Percentiles rank a stretch among this genome's conserved stretches.
phyloP scores from a whole-genome alignment of 768 basidiomycete species.

The Holtermannia corniformis region DNA sequence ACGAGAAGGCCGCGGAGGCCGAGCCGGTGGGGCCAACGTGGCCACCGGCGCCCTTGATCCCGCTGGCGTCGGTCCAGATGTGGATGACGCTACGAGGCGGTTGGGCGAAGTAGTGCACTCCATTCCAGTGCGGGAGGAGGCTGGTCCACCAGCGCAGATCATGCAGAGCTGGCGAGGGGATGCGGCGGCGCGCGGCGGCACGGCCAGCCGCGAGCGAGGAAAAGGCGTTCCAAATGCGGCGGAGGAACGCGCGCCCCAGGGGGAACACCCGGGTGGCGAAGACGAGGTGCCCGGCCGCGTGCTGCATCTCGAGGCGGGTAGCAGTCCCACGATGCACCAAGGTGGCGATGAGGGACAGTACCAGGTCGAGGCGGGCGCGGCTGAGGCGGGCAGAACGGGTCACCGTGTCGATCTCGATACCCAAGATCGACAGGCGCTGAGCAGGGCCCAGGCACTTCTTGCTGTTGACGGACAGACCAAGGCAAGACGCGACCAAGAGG shows the following conservation, averaged over 20 bases:
- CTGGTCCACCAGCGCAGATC: slow-evolving; percentile 42
- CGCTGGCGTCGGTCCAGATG: slow-evolving; percentile 41
- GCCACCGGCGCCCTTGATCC: slow-evolving; percentile 35
- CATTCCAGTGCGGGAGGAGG: slow-evolving; percentile 38
- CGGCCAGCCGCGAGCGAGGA: slow-evolving; percentile 26
- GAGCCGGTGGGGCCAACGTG: slow-evolving; percentile 9
- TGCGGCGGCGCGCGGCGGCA: slow-evolving; percentile 16
- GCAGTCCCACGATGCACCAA: neutral
- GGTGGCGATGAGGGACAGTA: neutral
- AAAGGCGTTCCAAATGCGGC: no score
- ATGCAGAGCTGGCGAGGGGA: slow-evolving; percentile 19
- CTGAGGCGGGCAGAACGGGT: neutral
- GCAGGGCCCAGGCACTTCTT: neutral
- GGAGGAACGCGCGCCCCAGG: no score
- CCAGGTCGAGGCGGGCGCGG: neutral
- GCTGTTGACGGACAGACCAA: neutral
- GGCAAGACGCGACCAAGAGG: neutral
- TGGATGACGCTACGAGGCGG: slow-evolving; percentile 8
- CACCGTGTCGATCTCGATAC: slow-evolving; percentile 3
- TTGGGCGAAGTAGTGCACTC: slow-evolving; percentile 19
- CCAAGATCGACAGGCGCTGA: neutral
- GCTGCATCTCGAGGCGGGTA: slow-evolving; percentile 36
- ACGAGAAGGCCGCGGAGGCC: slow-evolving; percentile 42
- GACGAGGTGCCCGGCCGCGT: no score
- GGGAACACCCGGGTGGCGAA: no score